Evolutionary conservation across 2,329 filamentous ascomycete genomes (phyloP).

Genomic region (Microdochium paspali): DNA sequence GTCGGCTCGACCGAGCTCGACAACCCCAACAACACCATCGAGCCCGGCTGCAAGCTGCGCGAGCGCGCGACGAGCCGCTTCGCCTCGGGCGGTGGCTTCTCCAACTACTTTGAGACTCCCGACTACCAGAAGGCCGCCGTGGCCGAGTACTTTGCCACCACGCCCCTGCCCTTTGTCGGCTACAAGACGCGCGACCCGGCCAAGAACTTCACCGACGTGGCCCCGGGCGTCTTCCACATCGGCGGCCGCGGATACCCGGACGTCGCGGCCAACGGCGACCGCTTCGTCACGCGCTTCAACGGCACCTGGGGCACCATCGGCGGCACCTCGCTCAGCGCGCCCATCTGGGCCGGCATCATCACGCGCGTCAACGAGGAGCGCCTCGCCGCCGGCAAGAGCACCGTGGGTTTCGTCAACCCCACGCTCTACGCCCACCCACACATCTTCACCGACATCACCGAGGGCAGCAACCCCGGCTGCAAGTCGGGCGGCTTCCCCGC

Average conservation of each 20-base stretch:
- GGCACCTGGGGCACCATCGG: slow-evolving; percentile 27
- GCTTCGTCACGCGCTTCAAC: slow-evolving; percentile 21
- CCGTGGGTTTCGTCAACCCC: slow-evolving; percentile 42
- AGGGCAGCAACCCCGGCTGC: slow-evolving; percentile 26
- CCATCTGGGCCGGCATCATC: slow-evolving; percentile 35
- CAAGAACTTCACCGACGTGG: slow-evolving; percentile 22
- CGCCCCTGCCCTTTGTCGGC: slow-evolving; percentile 14
- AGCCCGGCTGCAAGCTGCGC: slow-evolving; percentile 8
- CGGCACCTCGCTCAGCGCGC: slow-evolving; percentile 40
- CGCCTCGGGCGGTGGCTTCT: slow-evolving; percentile 22
- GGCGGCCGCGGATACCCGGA: slow-evolving; percentile 39
- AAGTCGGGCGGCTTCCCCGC: slow-evolving; percentile 29
- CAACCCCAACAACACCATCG: slow-evolving; percentile 5
- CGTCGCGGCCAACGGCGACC: slow-evolving; percentile 32
- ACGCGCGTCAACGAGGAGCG: slow-evolving; percentile 42
- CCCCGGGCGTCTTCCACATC: slow-evolving; percentile 28
- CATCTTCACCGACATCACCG: slow-evolving; percentile 27
- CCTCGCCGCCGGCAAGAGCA: slow-evolving; percentile 30
- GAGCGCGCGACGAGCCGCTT: slow-evolving; percentile 10
- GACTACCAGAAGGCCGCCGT: slow-evolving; percentile 17
- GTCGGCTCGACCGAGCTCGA: slow-evolving; percentile 26
- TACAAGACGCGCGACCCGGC: slow-evolving; percentile 22
- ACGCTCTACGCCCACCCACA: slow-evolving; percentile 35
- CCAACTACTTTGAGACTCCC: slow-evolving; percentile 20
- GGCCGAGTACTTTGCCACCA: slow-evolving; percentile 12